Conservation (phyloP, 1,284 basidiomycete genomes). For the Papiliotrema laurentii region DNA sequence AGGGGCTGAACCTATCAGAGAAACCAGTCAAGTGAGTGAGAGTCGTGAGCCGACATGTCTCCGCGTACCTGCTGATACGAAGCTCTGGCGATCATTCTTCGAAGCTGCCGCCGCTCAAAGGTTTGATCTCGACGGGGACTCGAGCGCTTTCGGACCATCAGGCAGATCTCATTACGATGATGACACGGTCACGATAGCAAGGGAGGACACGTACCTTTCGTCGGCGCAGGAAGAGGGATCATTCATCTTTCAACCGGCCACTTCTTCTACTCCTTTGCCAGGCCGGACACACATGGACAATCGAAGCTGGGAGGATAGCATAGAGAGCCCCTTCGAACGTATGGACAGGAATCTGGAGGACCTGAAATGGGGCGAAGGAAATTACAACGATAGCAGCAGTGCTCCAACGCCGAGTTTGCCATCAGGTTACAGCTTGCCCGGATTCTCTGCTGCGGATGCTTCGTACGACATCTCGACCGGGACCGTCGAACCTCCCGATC, state of each 20-base stretch:
- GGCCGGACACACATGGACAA: conserved; percentile 7
- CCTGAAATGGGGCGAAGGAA: conserved; percentile 41
- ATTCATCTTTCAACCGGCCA: conserved; percentile 31
- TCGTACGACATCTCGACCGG: conserved; percentile 13
- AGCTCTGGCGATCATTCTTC: conserved; percentile 97
- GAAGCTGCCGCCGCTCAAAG: conserved; percentile 82
- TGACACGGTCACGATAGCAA: conserved; percentile 25
- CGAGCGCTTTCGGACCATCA: conserved; percentile 1
- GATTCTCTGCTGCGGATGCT: conserved; percentile 5
- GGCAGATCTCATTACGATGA: conserved; percentile 11
- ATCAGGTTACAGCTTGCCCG: conserved; percentile 29
- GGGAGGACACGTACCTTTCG: conserved; percentile 16
- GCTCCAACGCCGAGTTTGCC: conserved; percentile 38
- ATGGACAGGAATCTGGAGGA: conserved; percentile 65
- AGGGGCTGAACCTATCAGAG: conserved; percentile 77
- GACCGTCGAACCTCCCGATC: conserved; percentile 10
- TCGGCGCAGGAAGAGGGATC: conserved; percentile 21
- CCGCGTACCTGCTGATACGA: background rate
- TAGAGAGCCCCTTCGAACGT: conserved; percentile 70
- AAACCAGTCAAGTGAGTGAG: conserved; percentile 70
- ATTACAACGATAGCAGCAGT: conserved; percentile 14
- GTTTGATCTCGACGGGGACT: conserved; percentile 55
- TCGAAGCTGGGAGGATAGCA: conserved; percentile 59
- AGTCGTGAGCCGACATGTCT: background rate
- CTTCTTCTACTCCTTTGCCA: conserved; percentile 38